Evolutionary conservation across 2,329 filamentous ascomycete species (phyloP), one percentile per base, ranked within the genome.

Genomic region (Myriangium duriaei): DNA sequence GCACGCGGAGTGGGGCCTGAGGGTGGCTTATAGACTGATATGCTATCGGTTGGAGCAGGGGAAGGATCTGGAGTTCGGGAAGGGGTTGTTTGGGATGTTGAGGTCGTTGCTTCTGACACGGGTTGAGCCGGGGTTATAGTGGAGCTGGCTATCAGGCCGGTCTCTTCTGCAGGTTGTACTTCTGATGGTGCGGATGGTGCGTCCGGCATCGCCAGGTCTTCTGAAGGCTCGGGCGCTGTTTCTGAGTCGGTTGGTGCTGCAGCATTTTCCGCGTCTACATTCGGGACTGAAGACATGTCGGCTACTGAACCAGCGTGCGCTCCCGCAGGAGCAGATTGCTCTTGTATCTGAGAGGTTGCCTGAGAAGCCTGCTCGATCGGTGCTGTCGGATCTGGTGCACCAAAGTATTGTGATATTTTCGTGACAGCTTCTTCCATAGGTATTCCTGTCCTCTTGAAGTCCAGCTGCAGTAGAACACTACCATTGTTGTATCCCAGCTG

Each of bases 401-500:
- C 74, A 58, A 93, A 92, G 52, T 81, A 86, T 46, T 75, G 67
- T 14, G 72, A 71, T 44, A 96, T 94, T 52, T 88, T 72, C 32
- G 68, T 64, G 77, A 94, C 85, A 7, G 88, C 88, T 45, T 88
- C 81, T 48, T 85, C 83, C 17, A 96, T 61, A 2, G 86, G 86
- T 54, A 74, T 75, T 10, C 81, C 77, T 5, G 83, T 91, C 45
- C 70, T 70, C 53, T 72, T 76, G 61, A 88, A 96, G 21, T 69
- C 76, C 42, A 98, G 61, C 41, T 83, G 73, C 39, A 98, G 69
- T 39, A 94, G 62, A 4, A 83, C 78, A 51, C 73, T 88, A 4
- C 91, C 88, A 33, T 75, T 79, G 54, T 87, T 92, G 51, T 92
- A 79, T 0, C 91, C 91, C 12, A 96, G 64, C 56, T 94, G 84